Evolutionary conservation across 2,329 filamentous ascomycete genomes (phyloP).

Genomic region (Phialocephala sp.): DNA sequence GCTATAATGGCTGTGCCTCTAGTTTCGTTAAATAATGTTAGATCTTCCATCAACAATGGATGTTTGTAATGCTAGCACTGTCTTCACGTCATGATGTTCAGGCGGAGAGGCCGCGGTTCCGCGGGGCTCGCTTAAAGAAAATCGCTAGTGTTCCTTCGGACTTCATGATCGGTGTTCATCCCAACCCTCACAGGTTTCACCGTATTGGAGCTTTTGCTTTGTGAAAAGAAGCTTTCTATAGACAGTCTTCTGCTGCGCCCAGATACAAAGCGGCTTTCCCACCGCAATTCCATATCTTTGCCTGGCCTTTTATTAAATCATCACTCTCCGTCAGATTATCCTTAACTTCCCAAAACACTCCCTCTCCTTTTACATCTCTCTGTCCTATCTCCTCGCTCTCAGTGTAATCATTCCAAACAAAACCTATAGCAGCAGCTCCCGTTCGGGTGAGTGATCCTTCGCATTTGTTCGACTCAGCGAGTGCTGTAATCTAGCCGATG

Average conservation of each 20-base stretch:
- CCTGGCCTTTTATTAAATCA: not conserved
- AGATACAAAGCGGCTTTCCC: not conserved
- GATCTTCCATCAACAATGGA: not conserved
- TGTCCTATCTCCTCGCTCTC: not conserved
- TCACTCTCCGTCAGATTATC: not conserved
- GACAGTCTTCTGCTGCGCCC: not conserved
- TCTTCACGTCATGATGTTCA: not conserved
- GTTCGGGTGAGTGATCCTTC: not conserved
- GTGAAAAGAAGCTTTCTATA: too few relatives aligned
- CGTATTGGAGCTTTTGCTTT: not conserved
- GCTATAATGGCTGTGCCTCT: not conserved
- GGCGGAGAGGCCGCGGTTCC: not conserved
- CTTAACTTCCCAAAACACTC: not conserved
- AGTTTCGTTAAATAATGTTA: too few relatives aligned
- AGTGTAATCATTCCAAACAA: not conserved
- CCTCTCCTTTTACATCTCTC: not conserved
- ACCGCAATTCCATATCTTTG: not conserved
- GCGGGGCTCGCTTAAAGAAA: slow-evolving; percentile 1
- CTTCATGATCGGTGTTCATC: not conserved
- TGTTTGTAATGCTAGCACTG: not conserved
- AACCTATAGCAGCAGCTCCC: not conserved
- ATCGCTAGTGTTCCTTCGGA: not conserved
- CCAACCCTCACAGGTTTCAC: not conserved
- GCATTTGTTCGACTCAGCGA: not conserved
- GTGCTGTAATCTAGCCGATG: not conserved